Base-by-base conservation (phyloP, 495 filamentous ascomycete genomes). In the Trichoderma asperelloides region DNA sequence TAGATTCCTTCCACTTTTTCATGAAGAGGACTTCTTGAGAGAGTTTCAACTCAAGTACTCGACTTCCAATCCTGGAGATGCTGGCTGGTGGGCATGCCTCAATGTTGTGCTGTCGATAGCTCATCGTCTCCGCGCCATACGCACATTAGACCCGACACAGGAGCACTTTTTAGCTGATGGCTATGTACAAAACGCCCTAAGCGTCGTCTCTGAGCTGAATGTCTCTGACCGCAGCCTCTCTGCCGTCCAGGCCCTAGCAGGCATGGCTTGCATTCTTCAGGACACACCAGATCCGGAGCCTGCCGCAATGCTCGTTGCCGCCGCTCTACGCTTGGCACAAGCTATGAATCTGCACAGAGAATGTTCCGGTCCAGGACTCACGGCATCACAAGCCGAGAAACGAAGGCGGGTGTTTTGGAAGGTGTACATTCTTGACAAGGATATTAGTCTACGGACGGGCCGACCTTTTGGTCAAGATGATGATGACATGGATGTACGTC, bases 351-450 rank as follows among this genome's bases (percentile, higher is more conserved):
- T 66, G 9, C 65, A 66, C 47, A 66, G 65, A 25, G 49, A 66
- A 39, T 28, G 27, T 57, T 55, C 28, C 43, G 25, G 25, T 37
- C 13, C 30, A 37, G 47, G 43, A 25, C 47, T 66, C 25, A 66
- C 43, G 45, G 43, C 16, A 3, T 25, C 87, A 86, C 66, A 88
- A 85, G 62, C 62, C 16, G 62, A 64, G 62, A 64, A 69, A 49
- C 43, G 68, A 18, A 43, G 65, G 16, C 68, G 70, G 47, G 68
- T 71, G 23, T 70, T 71, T 63, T 71, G 70, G 70, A 65, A 70
- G 28, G 68, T 68, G 21, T 71, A 71, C 49, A 68, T 71, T 41
- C 30, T 71, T 2, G 70, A 71, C 65, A 67, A 68, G 18, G 68
- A 69, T 63, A 68, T 71, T 21, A 71, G 70, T 39, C 27, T 68